phyloP scores from a whole-genome alignment of 257 asterid species.

The Echium plantagineum region DNA sequence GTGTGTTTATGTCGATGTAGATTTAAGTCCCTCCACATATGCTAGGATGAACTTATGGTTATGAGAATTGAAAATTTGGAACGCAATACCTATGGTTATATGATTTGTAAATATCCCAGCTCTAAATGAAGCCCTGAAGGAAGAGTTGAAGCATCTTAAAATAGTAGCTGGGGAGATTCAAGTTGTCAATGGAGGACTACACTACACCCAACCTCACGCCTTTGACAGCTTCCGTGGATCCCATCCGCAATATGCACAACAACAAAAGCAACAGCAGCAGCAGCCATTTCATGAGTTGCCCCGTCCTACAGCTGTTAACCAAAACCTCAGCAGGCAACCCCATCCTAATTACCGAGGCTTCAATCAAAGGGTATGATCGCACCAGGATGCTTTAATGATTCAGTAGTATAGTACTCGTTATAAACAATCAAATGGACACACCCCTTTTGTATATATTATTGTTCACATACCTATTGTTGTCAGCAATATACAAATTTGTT shows the following conservation, averaged over 20 bases:
- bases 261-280: too few species aligned
- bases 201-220: too few species aligned
- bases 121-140: conserved; percentile 62
- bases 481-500: neutral
- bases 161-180: conserved; percentile 52
- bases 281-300: too few species aligned
- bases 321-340: neutral
- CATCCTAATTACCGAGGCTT: neutral
- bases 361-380: neutral
- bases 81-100: too few species aligned
- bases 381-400: neutral
- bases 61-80: too few species aligned
- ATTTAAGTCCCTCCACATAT: too few species aligned
- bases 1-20: too few species aligned
- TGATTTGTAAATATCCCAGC: conserved; percentile 20
- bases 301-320: neutral
- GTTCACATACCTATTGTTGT: neutral
- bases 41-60: too few species aligned
- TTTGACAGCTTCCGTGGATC: too few species aligned
- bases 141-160: conserved; percentile 77
- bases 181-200: conserved; percentile 22
- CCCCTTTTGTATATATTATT: neutral
- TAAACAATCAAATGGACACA: neutral
- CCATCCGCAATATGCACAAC: too few species aligned
- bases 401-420: neutral